These are phyloP conservation scores for Luffa acutangula DNA, from an alignment of 306 rosid species.

Conservation along the genomic window DNA sequence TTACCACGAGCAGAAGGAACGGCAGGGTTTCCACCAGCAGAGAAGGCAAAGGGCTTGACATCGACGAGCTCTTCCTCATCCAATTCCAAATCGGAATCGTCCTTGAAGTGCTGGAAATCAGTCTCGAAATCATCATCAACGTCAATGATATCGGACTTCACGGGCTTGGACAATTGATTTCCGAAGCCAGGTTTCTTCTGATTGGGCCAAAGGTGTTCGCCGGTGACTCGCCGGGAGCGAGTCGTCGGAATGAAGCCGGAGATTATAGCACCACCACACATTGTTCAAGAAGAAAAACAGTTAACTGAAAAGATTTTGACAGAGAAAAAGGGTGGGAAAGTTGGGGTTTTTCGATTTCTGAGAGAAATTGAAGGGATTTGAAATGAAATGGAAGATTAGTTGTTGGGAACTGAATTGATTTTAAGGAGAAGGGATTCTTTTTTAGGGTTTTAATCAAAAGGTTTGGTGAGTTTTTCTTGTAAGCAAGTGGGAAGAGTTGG, in stretches of 20 bases:
- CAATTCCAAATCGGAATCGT: constrained; percentile 60
- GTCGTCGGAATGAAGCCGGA: constrained; percentile 67
- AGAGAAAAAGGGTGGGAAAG: not conserved
- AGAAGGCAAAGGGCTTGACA: constrained; percentile 36
- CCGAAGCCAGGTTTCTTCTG: constrained; percentile 30
- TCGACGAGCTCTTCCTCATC: constrained; percentile 41
- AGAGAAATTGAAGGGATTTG: not conserved
- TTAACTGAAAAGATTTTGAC: not conserved
- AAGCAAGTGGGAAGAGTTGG: not conserved
- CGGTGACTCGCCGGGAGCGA: constrained; percentile 36
- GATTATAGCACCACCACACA: constrained; percentile 99
- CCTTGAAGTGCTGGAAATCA: constrained; percentile 77
- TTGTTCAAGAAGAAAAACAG: constrained; percentile 8
- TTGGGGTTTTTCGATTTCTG: not conserved
- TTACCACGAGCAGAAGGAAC: constrained; percentile 11
- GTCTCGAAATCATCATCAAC: constrained; percentile 76
- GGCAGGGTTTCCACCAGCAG: constrained; percentile 17
- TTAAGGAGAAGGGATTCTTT: not conserved
- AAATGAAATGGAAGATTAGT: not conserved
- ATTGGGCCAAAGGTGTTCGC: constrained; percentile 60
- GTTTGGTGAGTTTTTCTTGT: not conserved
- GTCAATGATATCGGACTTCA: constrained; percentile 19
- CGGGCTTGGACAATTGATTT: constrained; percentile 27
- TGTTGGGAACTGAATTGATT: not conserved
- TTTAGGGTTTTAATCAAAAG: not conserved